Percentiles rank a stretch among this genome's conserved stretches.
phyloP scores from a whole-genome alignment of 2,329 filamentous ascomycete species.

The Annulohypoxylon truncatum region DNA sequence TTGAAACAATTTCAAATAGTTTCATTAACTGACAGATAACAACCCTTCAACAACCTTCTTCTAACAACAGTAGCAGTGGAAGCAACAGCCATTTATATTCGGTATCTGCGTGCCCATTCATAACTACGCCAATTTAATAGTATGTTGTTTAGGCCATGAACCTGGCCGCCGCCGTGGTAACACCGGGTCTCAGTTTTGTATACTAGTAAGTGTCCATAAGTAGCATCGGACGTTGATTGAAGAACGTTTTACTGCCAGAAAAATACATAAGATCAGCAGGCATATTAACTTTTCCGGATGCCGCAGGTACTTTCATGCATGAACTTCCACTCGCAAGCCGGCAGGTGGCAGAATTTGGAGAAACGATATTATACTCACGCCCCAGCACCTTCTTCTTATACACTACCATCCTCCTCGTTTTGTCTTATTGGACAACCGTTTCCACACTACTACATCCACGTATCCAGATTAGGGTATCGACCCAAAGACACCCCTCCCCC shows the following conservation, averaged over 20 bases:
- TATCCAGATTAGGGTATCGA: constrained; percentile 23
- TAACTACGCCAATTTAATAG: not conserved
- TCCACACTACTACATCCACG: constrained; percentile 23
- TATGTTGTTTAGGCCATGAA: constrained; percentile 17
- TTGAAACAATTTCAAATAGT: constrained; percentile 1
- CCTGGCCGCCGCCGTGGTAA: constrained; percentile 7
- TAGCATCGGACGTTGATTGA: constrained; percentile 8
- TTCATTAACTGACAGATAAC: not conserved
- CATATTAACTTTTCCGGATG: constrained; percentile 40
- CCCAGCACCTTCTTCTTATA: constrained; percentile 11
- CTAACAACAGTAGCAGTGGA: not conserved
- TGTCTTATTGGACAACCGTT: constrained; percentile 26
- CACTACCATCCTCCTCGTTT: not conserved
- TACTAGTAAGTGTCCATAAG: too few relatives aligned
- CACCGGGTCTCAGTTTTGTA: constrained; percentile 10
- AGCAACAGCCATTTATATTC: too few relatives aligned
- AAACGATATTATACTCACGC: constrained; percentile 35
- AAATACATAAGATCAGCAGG: constrained; percentile 41
- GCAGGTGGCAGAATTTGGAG: constrained; percentile 34
- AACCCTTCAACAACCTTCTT: not conserved
- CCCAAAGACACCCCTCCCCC: constrained; percentile 23
- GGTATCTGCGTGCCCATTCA: too few relatives aligned
- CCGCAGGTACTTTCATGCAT: constrained; percentile 41
- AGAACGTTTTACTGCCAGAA: constrained; percentile 22
- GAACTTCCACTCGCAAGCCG: constrained; percentile 23